Evolutionary conservation across 1,284 basidiomycete genomes (phyloP).

Genomic region (Trametes polyzona): DNA sequence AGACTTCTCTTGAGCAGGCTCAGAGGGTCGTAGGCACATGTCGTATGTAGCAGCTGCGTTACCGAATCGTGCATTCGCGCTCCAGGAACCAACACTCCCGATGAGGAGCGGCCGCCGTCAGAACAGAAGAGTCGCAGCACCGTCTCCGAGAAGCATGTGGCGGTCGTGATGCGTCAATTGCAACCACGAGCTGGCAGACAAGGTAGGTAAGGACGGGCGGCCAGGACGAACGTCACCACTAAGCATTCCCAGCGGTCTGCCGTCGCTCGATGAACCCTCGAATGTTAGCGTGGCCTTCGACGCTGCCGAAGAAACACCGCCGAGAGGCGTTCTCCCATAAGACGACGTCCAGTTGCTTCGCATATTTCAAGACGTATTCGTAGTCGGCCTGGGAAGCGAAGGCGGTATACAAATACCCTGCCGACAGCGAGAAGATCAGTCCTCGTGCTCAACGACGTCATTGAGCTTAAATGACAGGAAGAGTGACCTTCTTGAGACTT

Average conservation of each 20-base stretch:
- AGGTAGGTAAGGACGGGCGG: constrained; percentile 10
- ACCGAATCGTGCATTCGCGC: constrained; percentile 1
- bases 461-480: constrained; percentile 26
- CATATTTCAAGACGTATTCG: constrained; percentile 86
- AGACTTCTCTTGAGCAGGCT: constrained; percentile 22
- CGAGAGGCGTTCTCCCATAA: constrained; percentile 75
- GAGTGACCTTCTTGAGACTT: constrained; percentile 80
- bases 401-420: constrained; percentile 87
- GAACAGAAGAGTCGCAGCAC: constrained; percentile 8
- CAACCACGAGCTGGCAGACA: background rate
- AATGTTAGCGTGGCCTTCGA: constrained; percentile 81
- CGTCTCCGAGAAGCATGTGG: constrained; percentile 18
- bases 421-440: constrained; percentile 25
- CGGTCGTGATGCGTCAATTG: constrained; percentile 19
- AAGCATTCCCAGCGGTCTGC: constrained; percentile 35
- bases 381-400: constrained; percentile 89
- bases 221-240: constrained; percentile 9
- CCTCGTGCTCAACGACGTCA: constrained; percentile 27
- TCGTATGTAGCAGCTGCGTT: constrained; percentile 18
- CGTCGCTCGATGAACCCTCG: constrained; percentile 77
- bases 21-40: constrained; percentile 8
- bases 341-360: constrained; percentile 80
- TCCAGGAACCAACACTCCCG: constrained; percentile 5
- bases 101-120: constrained; percentile 15
- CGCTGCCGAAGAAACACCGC: constrained; percentile 83